Evolutionary conservation across 2,329 filamentous ascomycete genomes (phyloP), one percentile per base, ranked within the genome.

Genomic region (Colletotrichum phormii): DNA sequence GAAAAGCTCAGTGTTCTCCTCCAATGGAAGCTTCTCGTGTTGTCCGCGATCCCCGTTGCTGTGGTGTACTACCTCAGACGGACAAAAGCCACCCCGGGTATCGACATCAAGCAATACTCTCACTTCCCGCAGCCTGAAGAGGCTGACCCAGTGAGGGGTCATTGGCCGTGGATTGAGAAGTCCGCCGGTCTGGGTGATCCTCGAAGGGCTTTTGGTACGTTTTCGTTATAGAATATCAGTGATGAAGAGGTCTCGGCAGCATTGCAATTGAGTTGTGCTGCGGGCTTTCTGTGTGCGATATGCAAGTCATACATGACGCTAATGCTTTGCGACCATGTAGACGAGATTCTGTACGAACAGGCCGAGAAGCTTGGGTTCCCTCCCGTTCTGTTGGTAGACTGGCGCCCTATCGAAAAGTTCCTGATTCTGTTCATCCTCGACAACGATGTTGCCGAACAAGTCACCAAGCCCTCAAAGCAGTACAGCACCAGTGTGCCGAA

Each of bases 101-200:
- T 67, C 33, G 68, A 67, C 63, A 71, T 67, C 26, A 67, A 71
- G 26, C 63, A 55, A 1, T 67, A 61, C 49, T 71, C 68, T 11
- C 63, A 71, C 2, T 71, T 71, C 33, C 68, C 68, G 6, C 63
- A 71, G 8, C 68, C 68, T 5, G 68, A 71, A 51, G 63, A 67
- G 49, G 68, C 68, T 7, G 68, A 71, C 15, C 68, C 63, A 24
- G 60, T 67, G 31, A 66, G 68, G 54, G 68, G 68, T 2, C 68
- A 71, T 54, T 71, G 68, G 68, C 68, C 68, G 54, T 71, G 68
- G 68, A 71, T 71, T 49, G 68, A 71, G 63, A 71, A 71, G 35
- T 64, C 68, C 7, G 63, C 68, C 8, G 63, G 24, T 9, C 57
- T 71, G 2, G 68, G 68, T 15, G 68, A 67, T 49, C 68, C 68